phyloP scores from a whole-genome alignment of 257 asterid genomes.

The Leonotis leonurus region DNA sequence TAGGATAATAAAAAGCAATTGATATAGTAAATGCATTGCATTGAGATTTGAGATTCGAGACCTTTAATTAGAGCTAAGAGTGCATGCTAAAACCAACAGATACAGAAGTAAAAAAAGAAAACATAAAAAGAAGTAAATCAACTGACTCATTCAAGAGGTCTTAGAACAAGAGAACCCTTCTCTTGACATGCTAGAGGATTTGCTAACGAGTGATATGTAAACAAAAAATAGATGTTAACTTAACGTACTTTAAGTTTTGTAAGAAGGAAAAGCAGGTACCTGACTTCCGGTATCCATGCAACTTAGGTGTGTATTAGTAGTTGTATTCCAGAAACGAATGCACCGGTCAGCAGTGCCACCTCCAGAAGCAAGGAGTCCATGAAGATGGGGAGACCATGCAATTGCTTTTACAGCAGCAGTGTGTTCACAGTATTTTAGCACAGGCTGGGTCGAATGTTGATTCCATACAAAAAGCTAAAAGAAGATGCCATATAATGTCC shows the following conservation, averaged over 20 bases:
- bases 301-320: slow-evolving; percentile 68
- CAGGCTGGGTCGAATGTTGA: slow-evolving; percentile 77
- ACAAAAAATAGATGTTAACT: background rate
- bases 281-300: slow-evolving; percentile 98
- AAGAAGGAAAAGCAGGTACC: slow-evolving; percentile 42
- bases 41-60: too few species aligned
- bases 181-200: too few species aligned
- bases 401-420: slow-evolving; percentile 98
- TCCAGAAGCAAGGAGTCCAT: slow-evolving; percentile 97
- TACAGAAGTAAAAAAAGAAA: too few species aligned
- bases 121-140: too few species aligned
- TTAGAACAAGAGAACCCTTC: too few species aligned
- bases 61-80: too few species aligned
- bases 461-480: slow-evolving; percentile 87
- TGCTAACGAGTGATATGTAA: too few species aligned
- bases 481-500: background rate
- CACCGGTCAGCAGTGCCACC: slow-evolving; percentile 98
- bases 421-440: slow-evolving; percentile 79
- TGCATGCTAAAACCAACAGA: too few species aligned
- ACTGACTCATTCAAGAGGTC: too few species aligned
- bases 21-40: too few species aligned
- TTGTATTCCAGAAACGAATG: slow-evolving; percentile 94
- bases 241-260: too few species aligned
- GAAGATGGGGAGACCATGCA: slow-evolving; percentile 97
- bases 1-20: too few species aligned